phyloP scores from a whole-genome alignment of 768 basidiomycete species.

The Cystofilobasidium ferigula region DNA sequence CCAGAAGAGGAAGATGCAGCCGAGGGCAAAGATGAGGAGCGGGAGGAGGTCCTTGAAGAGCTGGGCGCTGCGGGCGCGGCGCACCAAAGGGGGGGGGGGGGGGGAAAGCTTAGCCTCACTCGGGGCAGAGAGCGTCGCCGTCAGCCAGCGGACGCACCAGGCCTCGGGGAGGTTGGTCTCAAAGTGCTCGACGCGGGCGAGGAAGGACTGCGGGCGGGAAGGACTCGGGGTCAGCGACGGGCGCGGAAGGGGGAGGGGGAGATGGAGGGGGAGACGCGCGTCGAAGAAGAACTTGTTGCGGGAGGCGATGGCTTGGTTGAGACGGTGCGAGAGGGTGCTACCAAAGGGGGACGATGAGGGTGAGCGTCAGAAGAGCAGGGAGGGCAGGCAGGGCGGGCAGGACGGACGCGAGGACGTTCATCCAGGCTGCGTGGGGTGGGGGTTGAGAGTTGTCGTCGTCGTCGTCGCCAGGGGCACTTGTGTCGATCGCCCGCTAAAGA shows the following conservation, averaged over 20 bases:
- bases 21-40: neutral
- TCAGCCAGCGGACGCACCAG: neutral
- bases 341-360: neutral
- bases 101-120: neutral
- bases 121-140: neutral
- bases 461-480: too few relatives aligned
- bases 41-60: neutral
- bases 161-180: neutral
- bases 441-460: too few relatives aligned
- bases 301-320: slow-evolving; percentile 1
- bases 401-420: too few relatives aligned
- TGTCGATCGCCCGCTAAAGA: too few relatives aligned
- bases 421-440: too few relatives aligned
- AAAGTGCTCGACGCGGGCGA: neutral
- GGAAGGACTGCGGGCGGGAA: neutral
- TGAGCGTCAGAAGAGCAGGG: neutral
- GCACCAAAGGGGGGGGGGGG: too few relatives aligned
- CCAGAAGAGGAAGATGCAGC: slow-evolving; percentile 4
- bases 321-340: slow-evolving; percentile 3
- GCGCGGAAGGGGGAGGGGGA: neutral
- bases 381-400: neutral
- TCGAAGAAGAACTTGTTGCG: slow-evolving; percentile 3
- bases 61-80: neutral
- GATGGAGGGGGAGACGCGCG: neutral
- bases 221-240: neutral